Evolutionary conservation across 495 filamentous ascomycete genomes (phyloP).

Genomic region (Penicillium cinerascens): DNA sequence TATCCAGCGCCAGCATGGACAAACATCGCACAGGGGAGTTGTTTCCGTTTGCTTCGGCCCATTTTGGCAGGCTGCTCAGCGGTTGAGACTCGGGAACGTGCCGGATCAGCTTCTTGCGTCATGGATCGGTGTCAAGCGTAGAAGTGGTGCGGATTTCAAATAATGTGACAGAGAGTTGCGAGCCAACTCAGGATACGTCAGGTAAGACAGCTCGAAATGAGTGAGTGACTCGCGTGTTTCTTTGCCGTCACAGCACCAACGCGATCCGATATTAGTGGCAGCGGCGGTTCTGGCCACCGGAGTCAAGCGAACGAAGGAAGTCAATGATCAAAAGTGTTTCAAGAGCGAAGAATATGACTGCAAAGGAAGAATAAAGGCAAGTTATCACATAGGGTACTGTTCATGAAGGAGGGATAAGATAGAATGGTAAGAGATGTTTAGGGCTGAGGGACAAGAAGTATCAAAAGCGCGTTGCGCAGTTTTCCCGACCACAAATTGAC

Average conservation of each 20-base stretch:
- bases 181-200: background rate
- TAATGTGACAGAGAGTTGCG: too few species aligned
- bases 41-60: constrained; percentile 27
- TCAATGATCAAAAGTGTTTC: background rate
- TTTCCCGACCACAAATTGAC: background rate
- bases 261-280: constrained; percentile 4
- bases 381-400: background rate
- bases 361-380: background rate
- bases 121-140: background rate
- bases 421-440: background rate
- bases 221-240: background rate
- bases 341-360: background rate
- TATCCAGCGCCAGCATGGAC: constrained; percentile 96
- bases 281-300: background rate
- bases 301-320: constrained; percentile 5
- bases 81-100: background rate
- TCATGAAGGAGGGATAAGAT: background rate
- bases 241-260: background rate
- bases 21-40: constrained; percentile 70
- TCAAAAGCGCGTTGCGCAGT: background rate
- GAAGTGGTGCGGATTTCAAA: background rate
- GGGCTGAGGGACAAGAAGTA: background rate
- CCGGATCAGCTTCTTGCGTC: background rate
- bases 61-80: constrained; percentile 15
- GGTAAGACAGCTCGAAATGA: background rate